Base-by-base conservation (phyloP, 257 asterid genomes). In the Primulina eburnea region DNA sequence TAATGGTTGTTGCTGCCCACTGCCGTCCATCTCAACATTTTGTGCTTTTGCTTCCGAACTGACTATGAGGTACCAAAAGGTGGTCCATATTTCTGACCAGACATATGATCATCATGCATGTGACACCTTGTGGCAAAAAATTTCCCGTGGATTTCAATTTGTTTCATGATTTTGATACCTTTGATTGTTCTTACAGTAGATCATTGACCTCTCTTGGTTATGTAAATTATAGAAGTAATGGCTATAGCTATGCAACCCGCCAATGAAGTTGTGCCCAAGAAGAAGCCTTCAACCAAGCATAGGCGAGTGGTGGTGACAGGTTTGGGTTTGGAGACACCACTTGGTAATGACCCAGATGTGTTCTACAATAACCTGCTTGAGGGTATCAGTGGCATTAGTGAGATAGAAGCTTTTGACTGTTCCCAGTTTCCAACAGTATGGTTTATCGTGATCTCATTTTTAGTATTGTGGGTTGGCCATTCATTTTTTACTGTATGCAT, bases 271-370 rank as follows among this genome's bases (percentile, higher is more conserved):
- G 64, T 73, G 9, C 34, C 72, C 62, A 83, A 82, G 80, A 88
- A 82, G 86, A 84, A 92, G 73, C 96, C 77, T 64, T 69, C 82
- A 2, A 84, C 84, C 68, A 87, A 81, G 82, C 86, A 88, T 76
- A 87, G 96, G 75, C 84, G 98, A 75, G 98, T 92, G 77, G 98
- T 92, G 62, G 97, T 92, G 81, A 92, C 97, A 17, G 98, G 98
- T 69, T 81, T 92, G 97, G 98, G 98, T 30, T 91, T 92, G 67
- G 90, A 87, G 75, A 90, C 98, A 28, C 86, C 98, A 2, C 70
- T 92, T 61, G 98, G 98, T 74, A 77, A 84, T 71, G 90, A 90
- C 79, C 92, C 92, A 38, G 82, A 92, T 71, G 80, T 75, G 24
- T 92, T 88, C 83, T 92, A 92, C 85, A 85, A 76, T 71, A 90